These are phyloP conservation scores for Cladosporium sp. DNA, from an alignment of 2,329 filamentous ascomycete species.

Conservation along the genomic window DNA sequence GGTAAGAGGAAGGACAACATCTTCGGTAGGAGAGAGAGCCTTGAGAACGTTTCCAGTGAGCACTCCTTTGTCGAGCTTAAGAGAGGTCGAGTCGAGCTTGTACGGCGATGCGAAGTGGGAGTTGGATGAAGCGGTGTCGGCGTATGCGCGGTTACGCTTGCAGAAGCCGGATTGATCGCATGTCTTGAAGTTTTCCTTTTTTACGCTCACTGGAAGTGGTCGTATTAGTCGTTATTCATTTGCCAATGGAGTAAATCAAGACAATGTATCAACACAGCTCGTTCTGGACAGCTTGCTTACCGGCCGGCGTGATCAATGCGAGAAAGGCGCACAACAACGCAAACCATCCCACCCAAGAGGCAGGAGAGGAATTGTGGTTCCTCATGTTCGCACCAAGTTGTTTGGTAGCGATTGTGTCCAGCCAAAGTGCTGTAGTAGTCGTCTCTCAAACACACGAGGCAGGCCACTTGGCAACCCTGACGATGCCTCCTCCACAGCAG, in stretches of 20 bases:
- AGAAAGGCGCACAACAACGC: conserved; percentile 58
- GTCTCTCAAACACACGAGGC: not conserved
- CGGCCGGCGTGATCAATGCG: conserved; percentile 64
- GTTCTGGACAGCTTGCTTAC: conserved; percentile 44
- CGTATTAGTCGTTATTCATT: not conserved
- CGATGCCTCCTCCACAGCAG: conserved; percentile 1
- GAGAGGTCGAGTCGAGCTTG: conserved; percentile 68
- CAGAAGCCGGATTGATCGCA: conserved; percentile 97
- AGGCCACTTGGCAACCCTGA: conserved; percentile 12
- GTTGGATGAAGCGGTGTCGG: conserved; percentile 70
- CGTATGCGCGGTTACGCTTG: conserved; percentile 87
- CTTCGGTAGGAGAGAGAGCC: conserved; percentile 67
- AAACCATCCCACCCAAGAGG: conserved; percentile 66
- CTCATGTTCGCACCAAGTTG: conserved; percentile 24
- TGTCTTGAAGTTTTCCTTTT: conserved; percentile 96
- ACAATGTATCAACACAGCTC: not conserved
- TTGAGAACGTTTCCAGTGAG: conserved; percentile 83
- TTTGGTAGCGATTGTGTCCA: not conserved
- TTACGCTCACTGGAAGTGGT: conserved; percentile 68
- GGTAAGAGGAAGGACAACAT: conserved; percentile 77
- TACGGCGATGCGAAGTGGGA: conserved; percentile 82
- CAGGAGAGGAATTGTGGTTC: conserved; percentile 45
- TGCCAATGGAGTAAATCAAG: not conserved
- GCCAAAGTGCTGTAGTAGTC: conserved; percentile 4
- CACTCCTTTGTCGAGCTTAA: conserved; percentile 76